Evolutionary conservation across 768 basidiomycete species (phyloP).

Genomic region (Glaciozyma martinii): DNA sequence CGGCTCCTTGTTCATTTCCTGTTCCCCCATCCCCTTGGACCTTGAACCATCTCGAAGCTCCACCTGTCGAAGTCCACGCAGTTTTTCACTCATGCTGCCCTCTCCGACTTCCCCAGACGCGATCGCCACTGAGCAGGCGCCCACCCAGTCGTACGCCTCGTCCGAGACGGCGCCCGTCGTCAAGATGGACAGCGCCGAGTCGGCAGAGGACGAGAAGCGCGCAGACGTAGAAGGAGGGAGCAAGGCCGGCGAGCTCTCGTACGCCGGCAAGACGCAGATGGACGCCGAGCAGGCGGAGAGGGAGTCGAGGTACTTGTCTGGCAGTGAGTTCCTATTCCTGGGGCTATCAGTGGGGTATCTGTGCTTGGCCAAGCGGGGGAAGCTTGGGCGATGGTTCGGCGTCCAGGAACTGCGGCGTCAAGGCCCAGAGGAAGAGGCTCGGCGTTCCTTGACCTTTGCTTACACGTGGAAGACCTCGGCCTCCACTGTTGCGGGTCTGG

Average conservation of each 20-base stretch:
- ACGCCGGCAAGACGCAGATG: not conserved
- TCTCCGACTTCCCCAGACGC: too few species aligned
- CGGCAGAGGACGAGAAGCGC: not conserved
- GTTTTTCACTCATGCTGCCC: too few species aligned
- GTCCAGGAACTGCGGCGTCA: not conserved
- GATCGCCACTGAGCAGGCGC: too few species aligned
- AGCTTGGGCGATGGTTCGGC: too few species aligned
- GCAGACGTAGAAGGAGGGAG: not conserved
- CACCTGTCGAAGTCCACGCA: too few species aligned
- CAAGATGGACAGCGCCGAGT: not conserved
- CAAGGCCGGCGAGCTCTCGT: not conserved
- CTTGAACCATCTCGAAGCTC: too few species aligned
- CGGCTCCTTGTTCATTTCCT: too few species aligned
- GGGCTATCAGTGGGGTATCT: too few species aligned
- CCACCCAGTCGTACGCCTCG: not conserved
- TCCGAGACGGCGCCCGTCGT: slow-evolving; percentile 2
- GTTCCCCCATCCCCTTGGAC: too few species aligned
- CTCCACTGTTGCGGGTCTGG: not conserved
- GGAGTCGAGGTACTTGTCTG: slow-evolving; percentile 13
- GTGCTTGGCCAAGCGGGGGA: not conserved
- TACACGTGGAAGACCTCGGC: slow-evolving; percentile 1
- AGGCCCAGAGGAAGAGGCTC: slow-evolving; percentile 5
- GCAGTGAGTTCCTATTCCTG: slow-evolving; percentile 7
- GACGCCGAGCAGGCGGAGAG: not conserved
- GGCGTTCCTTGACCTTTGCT: slow-evolving; percentile 9